These are phyloP conservation scores for Colletotrichum sp. DNA, from an alignment of 2,329 filamentous ascomycete species.

Conservation along the genomic window DNA sequence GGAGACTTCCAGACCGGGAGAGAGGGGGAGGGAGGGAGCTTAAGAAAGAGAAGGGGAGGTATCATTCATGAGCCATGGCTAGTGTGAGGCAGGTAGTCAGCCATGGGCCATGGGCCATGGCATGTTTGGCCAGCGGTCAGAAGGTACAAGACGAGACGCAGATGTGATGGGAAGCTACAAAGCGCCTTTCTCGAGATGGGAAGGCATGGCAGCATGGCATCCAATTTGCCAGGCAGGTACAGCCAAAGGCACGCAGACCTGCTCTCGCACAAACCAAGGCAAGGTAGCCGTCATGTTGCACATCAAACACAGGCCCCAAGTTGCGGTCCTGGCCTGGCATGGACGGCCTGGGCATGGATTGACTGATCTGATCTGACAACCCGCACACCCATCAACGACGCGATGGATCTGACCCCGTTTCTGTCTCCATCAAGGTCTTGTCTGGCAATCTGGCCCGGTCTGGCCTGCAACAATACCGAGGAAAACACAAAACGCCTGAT, in stretches of 20 bases:
- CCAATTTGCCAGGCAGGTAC: background rate
- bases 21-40: background rate
- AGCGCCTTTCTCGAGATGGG: background rate
- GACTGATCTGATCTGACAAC: conserved; percentile 19
- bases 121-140: conserved; percentile 1
- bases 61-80: background rate
- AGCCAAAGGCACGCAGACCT: background rate
- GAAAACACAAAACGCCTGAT: conserved; percentile 1
- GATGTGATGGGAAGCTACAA: background rate
- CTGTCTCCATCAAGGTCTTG: conserved; percentile 4
- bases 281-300: background rate
- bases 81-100: background rate
- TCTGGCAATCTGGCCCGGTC: background rate
- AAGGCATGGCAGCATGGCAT: background rate
- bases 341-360: background rate
- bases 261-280: background rate
- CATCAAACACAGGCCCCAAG: background rate
- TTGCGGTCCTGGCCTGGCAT: background rate
- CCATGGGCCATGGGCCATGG: conserved; percentile 2
- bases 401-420: conserved; percentile 1
- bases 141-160: background rate
- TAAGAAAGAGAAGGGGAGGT: conserved; percentile 7
- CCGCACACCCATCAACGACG: conserved; percentile 10
- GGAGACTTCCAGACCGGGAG: background rate
- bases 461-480: background rate